Base-by-base conservation (phyloP, 2,329 filamentous ascomycete genomes). In the Pseudohalonectria lignicola region DNA sequence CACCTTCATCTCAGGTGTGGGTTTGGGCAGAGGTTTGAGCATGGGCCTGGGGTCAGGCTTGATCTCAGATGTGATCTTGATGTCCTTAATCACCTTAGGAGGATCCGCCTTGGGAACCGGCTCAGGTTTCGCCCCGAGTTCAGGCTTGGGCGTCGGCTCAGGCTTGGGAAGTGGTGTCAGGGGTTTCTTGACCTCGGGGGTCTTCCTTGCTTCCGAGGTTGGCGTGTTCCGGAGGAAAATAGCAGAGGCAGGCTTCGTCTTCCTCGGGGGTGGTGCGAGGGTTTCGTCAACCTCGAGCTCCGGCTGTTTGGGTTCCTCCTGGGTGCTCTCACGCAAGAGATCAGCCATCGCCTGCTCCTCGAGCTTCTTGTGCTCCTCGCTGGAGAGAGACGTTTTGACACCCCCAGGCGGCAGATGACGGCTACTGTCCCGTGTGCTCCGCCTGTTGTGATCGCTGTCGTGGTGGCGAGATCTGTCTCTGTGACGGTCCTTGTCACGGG, bases 321-420 rank as follows among this genome's bases (percentile, higher is more conserved):
- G 65, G 38, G 66, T 73, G 53, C 72, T 76, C 47, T 77, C 74
- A n/a, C 74, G 64, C 11, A 78, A 53, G 12, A 78, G 61, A 42
- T 78, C 69, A 16, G 67, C 70, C 41, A 78, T 55, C 2, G 74
- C 74, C 45, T 76, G 70, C 47, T 69, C 66, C 47, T 78, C 74
- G 7, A 78, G 61, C 15, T 66, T 62, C 39, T 75, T 67, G 19
- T 71, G 65, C 29, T 78, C 72, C 45, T 77, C 73, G 42, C 74
- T 69, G 6, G 71, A 70, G 10, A 77, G 62, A 35, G 70, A 62
- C 49, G 74, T 68, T 52, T 71, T 70, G 30, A 63, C 51, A 31
- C 69, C 61, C 39, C 66, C 65, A 1, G 67, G 53, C 28, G 60
- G 57, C 26, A 56, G 55, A 17, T 58, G 56, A 13, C 47, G 48